Conservation (phyloP, 2,329 filamentous ascomycete genomes). For the Epichloe coenophiala region DNA sequence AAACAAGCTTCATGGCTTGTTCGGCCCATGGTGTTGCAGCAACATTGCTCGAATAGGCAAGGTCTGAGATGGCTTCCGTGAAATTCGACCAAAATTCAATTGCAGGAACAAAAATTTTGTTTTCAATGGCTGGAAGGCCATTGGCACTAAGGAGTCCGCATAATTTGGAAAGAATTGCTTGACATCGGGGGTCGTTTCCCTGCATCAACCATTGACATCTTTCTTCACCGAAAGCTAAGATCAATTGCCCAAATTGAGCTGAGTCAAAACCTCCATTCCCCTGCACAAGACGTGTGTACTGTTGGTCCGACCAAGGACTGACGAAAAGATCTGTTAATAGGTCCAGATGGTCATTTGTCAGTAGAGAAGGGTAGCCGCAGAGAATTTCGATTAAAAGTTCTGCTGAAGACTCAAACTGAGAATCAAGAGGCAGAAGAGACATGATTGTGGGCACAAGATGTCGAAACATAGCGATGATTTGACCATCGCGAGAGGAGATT, state of each 20-base stretch:
- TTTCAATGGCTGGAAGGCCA: slow-evolving; percentile 56
- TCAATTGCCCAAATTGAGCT: slow-evolving; percentile 50
- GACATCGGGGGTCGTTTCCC: slow-evolving; percentile 33
- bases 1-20: slow-evolving; percentile 43
- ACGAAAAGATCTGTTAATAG: slow-evolving; percentile 46
- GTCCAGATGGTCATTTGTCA: slow-evolving; percentile 43
- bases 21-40: slow-evolving; percentile 40
- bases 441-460: slow-evolving; percentile 47
- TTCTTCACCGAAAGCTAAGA: slow-evolving; percentile 57
- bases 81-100: slow-evolving; percentile 75
- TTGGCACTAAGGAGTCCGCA: slow-evolving; percentile 51
- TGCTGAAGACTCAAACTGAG: slow-evolving; percentile 44
- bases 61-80: slow-evolving; percentile 53
- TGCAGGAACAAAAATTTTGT: slow-evolving; percentile 59
- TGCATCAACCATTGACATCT: slow-evolving; percentile 47
- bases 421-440: slow-evolving; percentile 42
- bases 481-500: slow-evolving; percentile 41
- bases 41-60: slow-evolving; percentile 35
- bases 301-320: slow-evolving; percentile 42
- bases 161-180: slow-evolving; percentile 42
- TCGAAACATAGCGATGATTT: slow-evolving; percentile 45
- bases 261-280: slow-evolving; percentile 54
- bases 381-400: slow-evolving; percentile 54
- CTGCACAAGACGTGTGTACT: slow-evolving; percentile 39
- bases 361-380: slow-evolving; percentile 49